A percentile compares a stretch with the other conserved stretches of the same genome.
phyloP scores from a whole-genome alignment of 352 stramenopile species.

The Pythium brassicae region DNA sequence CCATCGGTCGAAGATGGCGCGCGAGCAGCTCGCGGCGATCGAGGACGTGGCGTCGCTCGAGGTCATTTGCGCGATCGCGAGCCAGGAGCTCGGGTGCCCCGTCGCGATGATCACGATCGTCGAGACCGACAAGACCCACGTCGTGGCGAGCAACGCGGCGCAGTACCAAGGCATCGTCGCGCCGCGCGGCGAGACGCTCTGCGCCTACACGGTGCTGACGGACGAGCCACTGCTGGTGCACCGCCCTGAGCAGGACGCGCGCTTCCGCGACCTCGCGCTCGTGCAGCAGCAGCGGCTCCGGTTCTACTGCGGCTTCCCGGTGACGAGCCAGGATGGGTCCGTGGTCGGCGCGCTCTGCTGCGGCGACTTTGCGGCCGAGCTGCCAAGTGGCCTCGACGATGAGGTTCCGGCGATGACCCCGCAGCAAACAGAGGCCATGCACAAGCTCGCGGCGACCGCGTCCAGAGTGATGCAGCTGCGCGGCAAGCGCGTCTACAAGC shows the following conservation, averaged over 20 bases:
- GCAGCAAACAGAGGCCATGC: conserved; percentile 11
- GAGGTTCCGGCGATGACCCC: background rate
- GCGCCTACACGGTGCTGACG: conserved; percentile 14
- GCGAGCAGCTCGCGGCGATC: conserved; percentile 3
- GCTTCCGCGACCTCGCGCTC: conserved; percentile 13
- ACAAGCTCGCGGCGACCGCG: conserved; percentile 13
- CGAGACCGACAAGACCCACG: conserved; percentile 6
- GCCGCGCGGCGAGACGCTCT: conserved; percentile 11
- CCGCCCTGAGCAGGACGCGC: conserved; percentile 7
- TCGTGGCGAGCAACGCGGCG: conserved; percentile 13
- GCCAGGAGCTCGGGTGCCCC: conserved; percentile 10
- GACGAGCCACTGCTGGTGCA: conserved; percentile 10
- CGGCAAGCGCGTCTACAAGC: conserved; percentile 11
- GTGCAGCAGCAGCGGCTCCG: conserved; percentile 8
- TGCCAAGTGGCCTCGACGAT: too few relatives aligned
- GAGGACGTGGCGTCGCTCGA: conserved; percentile 18
- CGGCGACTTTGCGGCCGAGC: conserved; percentile 4
- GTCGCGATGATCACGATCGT: conserved; percentile 19
- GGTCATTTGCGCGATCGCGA: conserved; percentile 20
- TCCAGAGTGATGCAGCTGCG: conserved; percentile 17
- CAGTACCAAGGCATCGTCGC: conserved; percentile 4
- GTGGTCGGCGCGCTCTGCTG: conserved; percentile 20
- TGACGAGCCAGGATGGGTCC: conserved; percentile 4
- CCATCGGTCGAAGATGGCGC: conserved; percentile 16
- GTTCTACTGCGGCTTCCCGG: conserved; percentile 21